Conservation (phyloP, 176 grass and related monocot species). For the Bromus sterilis region DNA sequence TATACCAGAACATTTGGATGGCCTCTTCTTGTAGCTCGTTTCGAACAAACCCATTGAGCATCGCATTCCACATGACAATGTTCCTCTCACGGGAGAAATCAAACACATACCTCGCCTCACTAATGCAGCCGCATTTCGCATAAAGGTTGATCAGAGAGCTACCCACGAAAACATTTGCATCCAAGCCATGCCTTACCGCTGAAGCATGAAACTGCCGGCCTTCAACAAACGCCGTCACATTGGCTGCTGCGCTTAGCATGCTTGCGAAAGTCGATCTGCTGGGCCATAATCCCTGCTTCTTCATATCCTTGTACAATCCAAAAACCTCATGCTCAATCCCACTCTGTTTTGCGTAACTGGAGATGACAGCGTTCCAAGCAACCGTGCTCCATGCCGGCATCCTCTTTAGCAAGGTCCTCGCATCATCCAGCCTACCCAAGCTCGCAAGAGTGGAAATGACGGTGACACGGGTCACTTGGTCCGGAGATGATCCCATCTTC, state of each 20-base stretch:
- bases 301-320: conserved; percentile 54
- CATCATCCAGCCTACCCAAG: conserved; percentile 33
- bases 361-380: conserved; percentile 69
- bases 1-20: conserved; percentile 34
- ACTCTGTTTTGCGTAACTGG: conserved; percentile 33
- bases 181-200: conserved; percentile 45
- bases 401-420: conserved; percentile 19
- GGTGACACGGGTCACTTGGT: conserved; percentile 28
- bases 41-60: conserved; percentile 50
- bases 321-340: conserved; percentile 33
- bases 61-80: conserved; percentile 70
- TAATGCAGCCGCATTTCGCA: conserved; percentile 27
- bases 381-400: conserved; percentile 23
- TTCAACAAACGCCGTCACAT: conserved; percentile 12
- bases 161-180: conserved; percentile 60
- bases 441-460: conserved; percentile 47
- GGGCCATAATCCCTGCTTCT: conserved; percentile 19
- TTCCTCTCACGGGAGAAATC: conserved; percentile 43
- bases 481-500: conserved; percentile 17
- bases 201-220: conserved; percentile 41
- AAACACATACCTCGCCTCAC: conserved; percentile 47
- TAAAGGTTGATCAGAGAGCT: conserved; percentile 71
- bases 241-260: conserved; percentile 50
- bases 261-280: conserved; percentile 59
- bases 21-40: conserved; percentile 38